Evolutionary conservation across 2,329 filamentous ascomycete species (phyloP).

Genomic region (Colletotrichum sp.): DNA sequence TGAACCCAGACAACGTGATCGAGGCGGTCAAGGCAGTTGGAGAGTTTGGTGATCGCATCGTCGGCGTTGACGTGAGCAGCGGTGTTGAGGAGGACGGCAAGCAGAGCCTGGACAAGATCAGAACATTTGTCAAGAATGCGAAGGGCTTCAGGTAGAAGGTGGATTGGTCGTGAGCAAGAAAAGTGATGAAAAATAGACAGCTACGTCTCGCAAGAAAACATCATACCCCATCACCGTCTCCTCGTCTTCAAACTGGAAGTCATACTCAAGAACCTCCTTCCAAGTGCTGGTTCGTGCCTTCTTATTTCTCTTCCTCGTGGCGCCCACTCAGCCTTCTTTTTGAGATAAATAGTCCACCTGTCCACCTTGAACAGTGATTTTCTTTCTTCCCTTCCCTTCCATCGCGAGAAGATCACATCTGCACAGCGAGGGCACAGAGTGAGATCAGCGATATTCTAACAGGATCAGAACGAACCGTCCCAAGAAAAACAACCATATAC

Average conservation of each 20-base stretch:
- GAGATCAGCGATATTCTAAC: background rate
- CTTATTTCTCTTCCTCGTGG: background rate
- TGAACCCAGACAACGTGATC: constrained; percentile 80
- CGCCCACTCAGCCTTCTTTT: background rate
- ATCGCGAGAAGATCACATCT: background rate
- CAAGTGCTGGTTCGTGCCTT: background rate
- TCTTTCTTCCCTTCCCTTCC: background rate
- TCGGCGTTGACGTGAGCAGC: constrained; percentile 92
- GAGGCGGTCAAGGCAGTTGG: constrained; percentile 69
- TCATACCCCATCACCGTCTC: background rate
- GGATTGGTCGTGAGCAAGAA: background rate
- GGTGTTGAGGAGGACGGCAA: constrained; percentile 86
- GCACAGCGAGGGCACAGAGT: background rate
- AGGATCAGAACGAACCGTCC: background rate
- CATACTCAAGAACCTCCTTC: background rate
- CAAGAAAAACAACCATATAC: background rate
- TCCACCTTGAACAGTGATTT: background rate
- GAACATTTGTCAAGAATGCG: constrained; percentile 76
- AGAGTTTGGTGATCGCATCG: constrained; percentile 61
- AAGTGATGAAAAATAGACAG: background rate
- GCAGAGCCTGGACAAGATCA: constrained; percentile 83
- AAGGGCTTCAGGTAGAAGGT: constrained; percentile 61
- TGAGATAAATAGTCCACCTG: background rate
- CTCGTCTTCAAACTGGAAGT: background rate
- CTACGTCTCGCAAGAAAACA: background rate